Conservation (phyloP, 768 basidiomycete genomes). For the Candolleomyces aberdarensis region DNA sequence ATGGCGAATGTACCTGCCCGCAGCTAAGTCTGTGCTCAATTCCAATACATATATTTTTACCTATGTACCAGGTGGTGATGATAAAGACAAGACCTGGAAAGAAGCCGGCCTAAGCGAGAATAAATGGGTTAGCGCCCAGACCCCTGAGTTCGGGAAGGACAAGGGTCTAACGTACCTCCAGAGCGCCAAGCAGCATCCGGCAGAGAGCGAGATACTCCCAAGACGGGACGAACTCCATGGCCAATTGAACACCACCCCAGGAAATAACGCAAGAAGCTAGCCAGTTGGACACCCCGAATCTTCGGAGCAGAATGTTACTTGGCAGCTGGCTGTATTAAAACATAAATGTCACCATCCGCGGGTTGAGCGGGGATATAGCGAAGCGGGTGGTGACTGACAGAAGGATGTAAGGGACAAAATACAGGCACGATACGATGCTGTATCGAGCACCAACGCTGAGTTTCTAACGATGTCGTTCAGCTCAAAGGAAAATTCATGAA, state of each 20-base stretch:
- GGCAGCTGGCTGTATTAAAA: constrained; percentile 35
- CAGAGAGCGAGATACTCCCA: constrained; percentile 41
- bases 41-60: constrained; percentile 6
- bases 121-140: neutral
- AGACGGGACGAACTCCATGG: constrained; percentile 43
- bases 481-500: neutral
- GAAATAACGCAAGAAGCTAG: constrained; percentile 40
- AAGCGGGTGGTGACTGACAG: constrained; percentile 28
- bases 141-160: neutral
- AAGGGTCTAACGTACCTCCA: constrained; percentile 31
- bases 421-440: constrained; percentile 43
- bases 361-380: neutral
- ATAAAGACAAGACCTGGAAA: constrained; percentile 48
- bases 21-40: neutral
- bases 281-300: constrained; percentile 39
- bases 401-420: constrained; percentile 46
- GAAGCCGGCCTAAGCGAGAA: constrained; percentile 39
- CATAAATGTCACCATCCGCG: neutral
- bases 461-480: constrained; percentile 22
- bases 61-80: constrained; percentile 49
- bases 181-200: constrained; percentile 38
- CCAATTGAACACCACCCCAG: constrained; percentile 43
- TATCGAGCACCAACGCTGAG: constrained; percentile 38
- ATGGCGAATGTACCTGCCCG: constrained; percentile 45
- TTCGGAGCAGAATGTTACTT: constrained; percentile 41